These are phyloP conservation scores for Aethionema arabicum DNA, from an alignment of 345 rosid genomes.

Conservation along the genomic window DNA sequence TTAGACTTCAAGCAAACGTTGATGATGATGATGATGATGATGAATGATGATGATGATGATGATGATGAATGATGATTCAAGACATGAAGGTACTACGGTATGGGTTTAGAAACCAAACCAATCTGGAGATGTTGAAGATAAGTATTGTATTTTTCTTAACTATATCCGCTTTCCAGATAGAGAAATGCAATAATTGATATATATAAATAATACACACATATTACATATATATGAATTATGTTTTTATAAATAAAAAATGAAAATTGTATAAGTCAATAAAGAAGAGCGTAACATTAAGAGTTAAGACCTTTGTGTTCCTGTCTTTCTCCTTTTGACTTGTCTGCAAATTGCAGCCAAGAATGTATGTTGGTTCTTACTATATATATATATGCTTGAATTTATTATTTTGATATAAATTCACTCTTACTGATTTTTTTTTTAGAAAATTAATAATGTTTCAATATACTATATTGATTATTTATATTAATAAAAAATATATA, in stretches of 20 bases:
- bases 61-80: not conserved
- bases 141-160: slow-evolving; percentile 15
- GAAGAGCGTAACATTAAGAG: slow-evolving; percentile 17
- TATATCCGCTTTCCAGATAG: not conserved
- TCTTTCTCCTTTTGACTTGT: too few species aligned
- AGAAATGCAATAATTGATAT: not conserved
- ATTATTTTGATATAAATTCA: too few species aligned
- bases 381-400: too few species aligned
- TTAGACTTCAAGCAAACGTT: not conserved
- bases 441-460: too few species aligned
- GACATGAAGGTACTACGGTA: slow-evolving; percentile 9
- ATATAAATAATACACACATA: too few species aligned
- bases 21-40: slow-evolving; percentile 6
- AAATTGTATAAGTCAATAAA: too few species aligned
- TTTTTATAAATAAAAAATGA: too few species aligned
- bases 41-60: slow-evolving; percentile 3
- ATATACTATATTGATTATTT: too few species aligned
- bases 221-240: too few species aligned
- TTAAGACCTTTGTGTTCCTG: slow-evolving; percentile 10
- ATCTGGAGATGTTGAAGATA: slow-evolving; percentile 20
- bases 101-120: slow-evolving; percentile 19
- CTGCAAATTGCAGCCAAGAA: not conserved
- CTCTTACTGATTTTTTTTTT: too few species aligned
- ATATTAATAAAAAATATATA: too few species aligned
- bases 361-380: not conserved